These are phyloP conservation scores for Lachnellula cervina DNA, from an alignment of 2,329 filamentous ascomycete species.

Conservation along the genomic window DNA sequence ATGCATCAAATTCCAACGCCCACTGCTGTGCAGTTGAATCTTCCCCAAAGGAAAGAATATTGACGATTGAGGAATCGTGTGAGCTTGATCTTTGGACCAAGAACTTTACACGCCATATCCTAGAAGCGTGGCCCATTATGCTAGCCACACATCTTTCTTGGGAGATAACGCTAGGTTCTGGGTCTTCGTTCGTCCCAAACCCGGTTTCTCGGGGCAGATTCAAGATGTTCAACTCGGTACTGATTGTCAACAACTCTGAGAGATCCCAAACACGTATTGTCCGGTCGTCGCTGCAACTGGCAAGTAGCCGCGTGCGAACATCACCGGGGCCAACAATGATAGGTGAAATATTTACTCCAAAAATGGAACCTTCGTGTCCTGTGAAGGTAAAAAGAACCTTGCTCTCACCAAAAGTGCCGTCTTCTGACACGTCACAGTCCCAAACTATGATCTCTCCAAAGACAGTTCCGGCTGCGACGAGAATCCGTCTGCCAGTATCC, in stretches of 20 bases:
- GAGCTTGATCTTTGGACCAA: slow-evolving; percentile 29
- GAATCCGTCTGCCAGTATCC: slow-evolving; percentile 51
- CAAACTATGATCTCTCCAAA: slow-evolving; percentile 93
- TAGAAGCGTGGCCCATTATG: slow-evolving; percentile 79
- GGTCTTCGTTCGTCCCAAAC: slow-evolving; percentile 44
- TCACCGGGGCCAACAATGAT: slow-evolving; percentile 38
- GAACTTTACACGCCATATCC: slow-evolving; percentile 85
- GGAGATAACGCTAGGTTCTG: slow-evolving; percentile 26
- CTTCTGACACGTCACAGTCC: slow-evolving; percentile 54
- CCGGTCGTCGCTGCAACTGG: slow-evolving; percentile 91
- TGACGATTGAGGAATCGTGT: slow-evolving; percentile 32
- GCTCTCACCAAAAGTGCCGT: slow-evolving; percentile 20
- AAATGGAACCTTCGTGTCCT: slow-evolving; percentile 88
- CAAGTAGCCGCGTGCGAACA: slow-evolving; percentile 57
- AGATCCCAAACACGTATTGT: slow-evolving; percentile 88
- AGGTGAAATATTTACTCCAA: slow-evolving; percentile 76
- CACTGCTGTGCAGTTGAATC: slow-evolving; percentile 75
- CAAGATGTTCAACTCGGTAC: neutral
- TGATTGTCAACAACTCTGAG: neutral
- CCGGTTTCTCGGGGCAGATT: slow-evolving; percentile 50
- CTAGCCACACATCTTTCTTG: slow-evolving; percentile 55
- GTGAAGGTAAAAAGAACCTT: slow-evolving; percentile 51
- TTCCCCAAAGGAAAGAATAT: slow-evolving; percentile 76
- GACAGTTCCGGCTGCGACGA: slow-evolving; percentile 84
- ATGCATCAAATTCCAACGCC: slow-evolving; percentile 32